phyloP scores from a whole-genome alignment of 2,329 filamentous ascomycete genomes.

The Fusarium bulbicola region DNA sequence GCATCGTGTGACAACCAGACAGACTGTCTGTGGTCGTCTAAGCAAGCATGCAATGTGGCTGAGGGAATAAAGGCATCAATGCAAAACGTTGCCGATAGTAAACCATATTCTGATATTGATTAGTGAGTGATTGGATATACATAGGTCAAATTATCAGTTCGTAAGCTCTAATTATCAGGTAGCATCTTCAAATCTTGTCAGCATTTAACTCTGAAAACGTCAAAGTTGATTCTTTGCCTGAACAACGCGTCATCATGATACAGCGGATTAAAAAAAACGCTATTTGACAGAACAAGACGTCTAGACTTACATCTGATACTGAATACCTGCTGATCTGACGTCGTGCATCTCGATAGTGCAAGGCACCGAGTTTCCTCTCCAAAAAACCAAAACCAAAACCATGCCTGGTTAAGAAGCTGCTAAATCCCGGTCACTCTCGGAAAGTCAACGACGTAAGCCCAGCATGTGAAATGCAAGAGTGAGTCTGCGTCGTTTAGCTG shows the following conservation, averaged over 20 bases:
- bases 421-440: constrained; percentile 6
- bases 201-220: neutral
- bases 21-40: neutral
- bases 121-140: neutral
- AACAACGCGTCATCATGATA: constrained; percentile 20
- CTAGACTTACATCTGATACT: neutral
- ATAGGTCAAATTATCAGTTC: neutral
- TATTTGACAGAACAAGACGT: neutral
- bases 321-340: constrained; percentile 23
- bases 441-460: constrained; percentile 33
- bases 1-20: neutral
- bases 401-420: neutral
- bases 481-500: constrained; percentile 13
- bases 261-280: neutral
- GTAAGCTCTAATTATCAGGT: neutral
- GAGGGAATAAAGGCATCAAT: neutral
- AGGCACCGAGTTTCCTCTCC: constrained; percentile 12
- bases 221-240: neutral
- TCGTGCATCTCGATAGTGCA: constrained; percentile 23
- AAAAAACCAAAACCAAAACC: neutral
- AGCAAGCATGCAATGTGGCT: neutral
- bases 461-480: constrained; percentile 13
- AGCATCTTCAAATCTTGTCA: constrained; percentile 1
- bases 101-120: neutral
- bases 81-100: neutral